Evolutionary conservation across 441 rosid species (phyloP), one percentile per base, ranked within the genome.

Genomic region (Mallotus repandus): DNA sequence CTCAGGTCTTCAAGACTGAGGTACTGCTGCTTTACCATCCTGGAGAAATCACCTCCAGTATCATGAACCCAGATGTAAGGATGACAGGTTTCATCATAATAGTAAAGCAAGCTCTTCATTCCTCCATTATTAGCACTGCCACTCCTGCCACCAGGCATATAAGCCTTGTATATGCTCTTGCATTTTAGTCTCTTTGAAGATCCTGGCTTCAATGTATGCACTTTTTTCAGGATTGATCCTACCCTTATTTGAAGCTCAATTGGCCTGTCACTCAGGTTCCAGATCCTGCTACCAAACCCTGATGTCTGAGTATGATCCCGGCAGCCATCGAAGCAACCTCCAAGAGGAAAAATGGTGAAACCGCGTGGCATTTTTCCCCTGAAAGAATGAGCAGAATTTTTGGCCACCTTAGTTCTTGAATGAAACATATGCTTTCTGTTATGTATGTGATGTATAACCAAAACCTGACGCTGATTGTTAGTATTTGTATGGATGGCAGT

Each of bases 61-160:
- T 89, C 97, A 53, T 91, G 89, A 6, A 91, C 87, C 98, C 98
- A 94, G 11, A 94, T 85, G 73, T 94, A 94, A 43, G 96, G 98
- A 52, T 83, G 90, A 52, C 92, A 89, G 1, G 97, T 86, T 78
- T 90, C 91, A 59, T 94, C 98, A 43, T 86, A 83, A 83, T 85
- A 85, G 76, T 94, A 89, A 71, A 88, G 68, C 91, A 93, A 74
- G 76, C 81, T 86, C 82, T 82, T 88, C 86, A 78, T 83, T 59
- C 85, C 76, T 52, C 78, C 84, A 14, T 41, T 9, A 1, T 55
- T 4, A 16, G 55, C 79, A 14, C 48, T 70, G 65, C 79, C 68
- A 32, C 72, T 69, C 6, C 72, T 74, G 63, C 83, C 80, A 2
- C 82, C 80, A 4, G 90, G 87, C 85, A 88, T 89, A 66, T 90